Evolutionary conservation across 495 filamentous ascomycete genomes (phyloP), one percentile per base, ranked within the genome.

Genomic region (Lepidopterella palustris): DNA sequence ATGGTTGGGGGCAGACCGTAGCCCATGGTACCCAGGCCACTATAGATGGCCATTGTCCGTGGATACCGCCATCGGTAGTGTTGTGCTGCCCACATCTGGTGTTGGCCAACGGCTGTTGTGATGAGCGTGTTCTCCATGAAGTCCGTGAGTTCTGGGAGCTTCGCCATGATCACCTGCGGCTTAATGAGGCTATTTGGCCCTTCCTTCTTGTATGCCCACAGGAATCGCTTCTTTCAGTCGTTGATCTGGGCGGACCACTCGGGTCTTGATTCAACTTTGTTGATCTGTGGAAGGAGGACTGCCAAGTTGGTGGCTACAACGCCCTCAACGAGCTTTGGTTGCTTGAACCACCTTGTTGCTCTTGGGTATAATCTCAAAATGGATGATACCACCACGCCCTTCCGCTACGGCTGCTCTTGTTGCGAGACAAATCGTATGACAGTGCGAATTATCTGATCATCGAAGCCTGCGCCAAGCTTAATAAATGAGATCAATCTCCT

Each of bases 31-130:
- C 92, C 92, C 9, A 95, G 81, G 61, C 91, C 90, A 68, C 91
- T 91, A 10, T 89, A 96, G 13, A 90, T 92, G 72, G 95, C 84
- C 84, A 95, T 87, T 54, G 88, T 87, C 35, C 92, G 83, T 24
- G 90, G 90, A 63, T 89, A 73, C 39, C 87, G 79, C 91, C 92
- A 97, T 53, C 90, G 84, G 79, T 87, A 97, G 73, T 96, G 89
- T 74, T 97, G 90, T 8, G 90, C 91, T 6, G 87, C 78, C 92
- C 92, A 96, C 92, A 97, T 97, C 75, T 96, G 92, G 71, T 97
- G 92, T 70, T 96, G 91, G 31, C 92, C 92, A 29, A 96, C 92
- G 65, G 91, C 92, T 0, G 91, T 97, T 4, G 90, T 74, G 68
- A 97, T 93, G 68, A 93, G 82, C 10, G 88, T 93, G 56, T 83